Percentiles rank a stretch among this genome's conserved stretches.
These are phyloP conservation scores for Solanum medicagineum DNA, from an alignment of 257 asterid species.

Conservation along the genomic window DNA sequence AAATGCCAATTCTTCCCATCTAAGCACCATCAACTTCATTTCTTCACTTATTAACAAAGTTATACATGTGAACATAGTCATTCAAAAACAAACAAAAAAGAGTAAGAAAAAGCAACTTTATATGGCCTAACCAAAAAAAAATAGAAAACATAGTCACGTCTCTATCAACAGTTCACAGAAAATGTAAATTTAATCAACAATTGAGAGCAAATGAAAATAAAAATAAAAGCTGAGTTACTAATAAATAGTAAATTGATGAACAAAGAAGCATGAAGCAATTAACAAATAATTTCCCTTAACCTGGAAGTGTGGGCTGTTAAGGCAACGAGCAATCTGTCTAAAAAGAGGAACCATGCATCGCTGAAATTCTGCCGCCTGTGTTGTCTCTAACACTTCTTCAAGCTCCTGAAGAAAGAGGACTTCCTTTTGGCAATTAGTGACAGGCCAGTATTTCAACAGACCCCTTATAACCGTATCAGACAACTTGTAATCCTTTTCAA, in stretches of 20 bases:
- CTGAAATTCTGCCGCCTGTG: slow-evolving; percentile 18
- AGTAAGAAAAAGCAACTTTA: not conserved
- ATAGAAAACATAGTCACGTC: not conserved
- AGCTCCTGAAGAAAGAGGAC: slow-evolving; percentile 19
- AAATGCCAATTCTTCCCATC: not conserved
- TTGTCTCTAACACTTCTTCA: slow-evolving; percentile 19
- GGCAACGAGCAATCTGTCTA: slow-evolving; percentile 20
- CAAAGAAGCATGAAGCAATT: not conserved
- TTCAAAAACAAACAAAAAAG: not conserved
- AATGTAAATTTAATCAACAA: not conserved
- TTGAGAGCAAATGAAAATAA: not conserved
- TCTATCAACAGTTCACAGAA: not conserved
- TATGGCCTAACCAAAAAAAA: not conserved
- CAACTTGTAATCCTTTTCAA: slow-evolving; percentile 15
- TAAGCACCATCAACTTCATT: not conserved
- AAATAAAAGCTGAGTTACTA: not conserved
- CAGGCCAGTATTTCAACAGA: slow-evolving; percentile 21
- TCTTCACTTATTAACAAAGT: not conserved
- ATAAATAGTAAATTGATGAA: not conserved
- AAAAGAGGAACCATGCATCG: slow-evolving; percentile 23
- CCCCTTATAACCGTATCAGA: slow-evolving; percentile 17
- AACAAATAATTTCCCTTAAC: not conserved
- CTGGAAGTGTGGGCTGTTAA: slow-evolving; percentile 24
- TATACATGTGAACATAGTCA: not conserved
- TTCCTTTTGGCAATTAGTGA: slow-evolving; percentile 19